Evolutionary conservation across 495 filamentous ascomycete species (phyloP).

Genomic region (Penicillium paradoxum): DNA sequence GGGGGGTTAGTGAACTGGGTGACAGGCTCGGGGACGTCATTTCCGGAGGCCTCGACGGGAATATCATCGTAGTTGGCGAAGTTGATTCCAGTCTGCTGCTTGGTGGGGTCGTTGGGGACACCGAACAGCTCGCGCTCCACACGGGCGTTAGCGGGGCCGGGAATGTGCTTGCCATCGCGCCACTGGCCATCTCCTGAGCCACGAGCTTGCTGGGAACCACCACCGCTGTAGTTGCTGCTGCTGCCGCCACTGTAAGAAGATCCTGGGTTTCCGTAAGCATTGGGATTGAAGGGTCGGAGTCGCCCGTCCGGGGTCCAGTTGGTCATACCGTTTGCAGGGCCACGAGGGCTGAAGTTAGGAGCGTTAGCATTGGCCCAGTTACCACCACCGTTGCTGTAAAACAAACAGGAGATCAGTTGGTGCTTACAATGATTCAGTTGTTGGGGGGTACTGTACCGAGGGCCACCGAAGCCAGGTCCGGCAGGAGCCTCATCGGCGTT

Average conservation of each 20-base stretch:
- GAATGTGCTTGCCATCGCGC: slow-evolving; percentile 93
- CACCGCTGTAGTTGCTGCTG: slow-evolving; percentile 41
- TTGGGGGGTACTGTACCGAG: slow-evolving; percentile 35
- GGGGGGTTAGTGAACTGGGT: slow-evolving; percentile 88
- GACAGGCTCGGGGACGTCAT: slow-evolving; percentile 88
- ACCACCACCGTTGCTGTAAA: slow-evolving; percentile 43
- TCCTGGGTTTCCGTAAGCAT: slow-evolving; percentile 64
- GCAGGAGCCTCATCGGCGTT: slow-evolving; percentile 37
- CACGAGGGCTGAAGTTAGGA: slow-evolving; percentile 64
- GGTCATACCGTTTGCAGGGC: slow-evolving; percentile 42
- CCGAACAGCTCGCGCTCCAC: slow-evolving; percentile 95
- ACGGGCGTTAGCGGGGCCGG: slow-evolving; percentile 81
- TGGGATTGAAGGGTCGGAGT: slow-evolving; percentile 54
- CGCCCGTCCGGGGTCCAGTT: slow-evolving; percentile 35
- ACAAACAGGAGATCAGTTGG: slow-evolving; percentile 5
- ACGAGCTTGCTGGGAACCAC: slow-evolving; percentile 46
- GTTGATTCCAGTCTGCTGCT: slow-evolving; percentile 97
- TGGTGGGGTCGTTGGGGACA: slow-evolving; percentile 84
- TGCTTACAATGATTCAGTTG: neutral
- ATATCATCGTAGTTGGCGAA: slow-evolving; percentile 99
- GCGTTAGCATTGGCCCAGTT: slow-evolving; percentile 66
- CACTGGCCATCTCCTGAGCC: slow-evolving; percentile 93
- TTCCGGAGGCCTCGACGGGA: slow-evolving; percentile 92
- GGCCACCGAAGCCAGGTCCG: slow-evolving; percentile 28
- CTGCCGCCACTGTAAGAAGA: slow-evolving; percentile 48